phyloP scores from a whole-genome alignment of 306 rosid genomes.

The Chamaecrista fasciculata region DNA sequence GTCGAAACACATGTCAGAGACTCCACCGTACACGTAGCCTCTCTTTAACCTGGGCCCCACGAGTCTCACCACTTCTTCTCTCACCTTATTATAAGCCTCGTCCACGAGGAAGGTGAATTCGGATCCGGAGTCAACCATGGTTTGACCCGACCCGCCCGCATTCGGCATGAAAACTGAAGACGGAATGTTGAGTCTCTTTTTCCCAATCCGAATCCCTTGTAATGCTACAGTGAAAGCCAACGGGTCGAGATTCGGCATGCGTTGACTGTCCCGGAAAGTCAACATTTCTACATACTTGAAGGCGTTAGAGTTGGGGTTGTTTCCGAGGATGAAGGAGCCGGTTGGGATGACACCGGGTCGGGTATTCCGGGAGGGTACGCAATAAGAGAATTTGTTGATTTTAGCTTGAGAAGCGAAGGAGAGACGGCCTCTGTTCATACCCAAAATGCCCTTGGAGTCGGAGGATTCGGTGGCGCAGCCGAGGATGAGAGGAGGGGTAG shows the following conservation, averaged over 20 bases:
- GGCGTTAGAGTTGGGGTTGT: slow-evolving; percentile 54
- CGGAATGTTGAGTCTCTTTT: slow-evolving; percentile 36
- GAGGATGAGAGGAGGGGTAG: slow-evolving; percentile 72
- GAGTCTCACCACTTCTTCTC: slow-evolving; percentile 49
- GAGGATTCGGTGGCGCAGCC: slow-evolving; percentile 67
- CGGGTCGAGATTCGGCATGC: slow-evolving; percentile 78
- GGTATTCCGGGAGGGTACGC: slow-evolving; percentile 48
- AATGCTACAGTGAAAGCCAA: slow-evolving; percentile 65
- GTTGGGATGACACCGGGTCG: slow-evolving; percentile 35
- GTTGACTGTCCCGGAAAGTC: slow-evolving; percentile 55
- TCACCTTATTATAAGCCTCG: slow-evolving; percentile 61
- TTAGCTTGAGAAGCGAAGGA: slow-evolving; percentile 73
- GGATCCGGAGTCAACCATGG: slow-evolving; percentile 86
- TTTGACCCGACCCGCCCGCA: slow-evolving; percentile 79
- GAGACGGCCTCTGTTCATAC: slow-evolving; percentile 74
- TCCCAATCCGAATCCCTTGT: slow-evolving; percentile 61
- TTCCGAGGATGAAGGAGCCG: slow-evolving; percentile 69
- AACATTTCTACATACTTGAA: slow-evolving; percentile 53
- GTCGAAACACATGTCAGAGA: slow-evolving; percentile 73
- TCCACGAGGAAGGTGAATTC: slow-evolving; percentile 70
- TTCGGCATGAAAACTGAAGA: slow-evolving; percentile 53
- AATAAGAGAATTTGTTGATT: slow-evolving; percentile 73
- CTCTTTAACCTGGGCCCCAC: slow-evolving; percentile 61
- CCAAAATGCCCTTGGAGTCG: slow-evolving; percentile 81
- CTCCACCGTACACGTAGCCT: slow-evolving; percentile 58